Percentiles rank a stretch among this genome's conserved stretches.
phyloP scores from a whole-genome alignment of 176 grass and related monocot species.

The Elymus sibiricus region DNA sequence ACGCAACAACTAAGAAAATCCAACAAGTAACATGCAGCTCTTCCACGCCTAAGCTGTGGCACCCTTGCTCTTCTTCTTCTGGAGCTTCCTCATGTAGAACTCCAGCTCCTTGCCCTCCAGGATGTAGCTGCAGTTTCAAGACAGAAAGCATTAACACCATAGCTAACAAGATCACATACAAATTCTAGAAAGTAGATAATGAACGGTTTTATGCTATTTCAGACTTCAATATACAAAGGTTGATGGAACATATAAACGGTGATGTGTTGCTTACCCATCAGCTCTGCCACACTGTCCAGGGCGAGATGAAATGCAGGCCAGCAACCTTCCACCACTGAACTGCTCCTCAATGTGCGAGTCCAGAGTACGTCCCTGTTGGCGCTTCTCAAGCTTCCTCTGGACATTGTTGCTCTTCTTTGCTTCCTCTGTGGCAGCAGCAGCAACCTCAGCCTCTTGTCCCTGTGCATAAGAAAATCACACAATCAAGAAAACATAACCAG shows the following conservation, averaged over 20 bases:
- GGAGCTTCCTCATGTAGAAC: slow-evolving; percentile 90
- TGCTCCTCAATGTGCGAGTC: slow-evolving; percentile 87
- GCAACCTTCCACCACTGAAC: slow-evolving; percentile 65
- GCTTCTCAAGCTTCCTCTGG: slow-evolving; percentile 72
- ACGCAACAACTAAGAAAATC: slow-evolving; percentile 13
- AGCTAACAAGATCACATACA: neutral
- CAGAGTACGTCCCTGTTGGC: slow-evolving; percentile 55
- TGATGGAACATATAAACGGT: neutral
- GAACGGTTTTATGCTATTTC: neutral
- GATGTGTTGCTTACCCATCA: slow-evolving; percentile 50
- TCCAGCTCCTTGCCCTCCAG: slow-evolving; percentile 89
- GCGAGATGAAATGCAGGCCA: slow-evolving; percentile 83
- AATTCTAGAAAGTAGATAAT: neutral
- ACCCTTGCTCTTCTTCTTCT: slow-evolving; percentile 91
- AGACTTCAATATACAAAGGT: neutral
- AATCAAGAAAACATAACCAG: neutral
- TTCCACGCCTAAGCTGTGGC: slow-evolving; percentile 39
- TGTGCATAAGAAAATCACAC: neutral
- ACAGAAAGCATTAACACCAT: neutral
- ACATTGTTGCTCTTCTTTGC: slow-evolving; percentile 79
- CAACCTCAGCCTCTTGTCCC: slow-evolving; percentile 34
- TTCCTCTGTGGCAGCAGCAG: slow-evolving; percentile 44
- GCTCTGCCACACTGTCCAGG: slow-evolving; percentile 87
- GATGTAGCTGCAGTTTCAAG: slow-evolving; percentile 49
- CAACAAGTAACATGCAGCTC: neutral